Evolutionary conservation across 805 yeast genomes (phyloP), one percentile per base, ranked within the genome.

Genomic region (Clavispora vitiphila): DNA sequence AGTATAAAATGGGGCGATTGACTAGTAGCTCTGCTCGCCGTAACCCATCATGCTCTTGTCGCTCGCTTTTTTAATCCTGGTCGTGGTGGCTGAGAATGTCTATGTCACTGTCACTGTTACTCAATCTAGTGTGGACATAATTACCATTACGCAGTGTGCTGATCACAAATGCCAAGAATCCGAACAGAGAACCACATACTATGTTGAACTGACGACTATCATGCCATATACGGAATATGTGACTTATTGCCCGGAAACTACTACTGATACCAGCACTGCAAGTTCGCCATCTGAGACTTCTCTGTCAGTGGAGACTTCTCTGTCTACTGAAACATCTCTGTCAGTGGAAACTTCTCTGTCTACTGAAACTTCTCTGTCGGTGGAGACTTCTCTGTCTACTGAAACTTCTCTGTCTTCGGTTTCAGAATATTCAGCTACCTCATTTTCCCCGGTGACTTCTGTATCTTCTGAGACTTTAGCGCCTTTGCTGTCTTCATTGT

Each of bases 201-300:
- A 29, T 29, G 16, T 16, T 15, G 32, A 29, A 16, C n/a, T 15
- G 32, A 29, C 32, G 5, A 29, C 32, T 7, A 6, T 29, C 12
- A 29, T 29, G 32, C 32, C 35, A n/a, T 32, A 34, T 12, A 34
- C 41, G 4, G 19, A 11, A 9, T 38, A 31, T 22, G 41, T 38
- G 14, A 38, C 41, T 3, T 38, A 38, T 21, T 38, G 41, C 26
- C 41, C 41, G 1, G 37, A 18, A 32, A 45, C 42, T n/a, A 26
- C 34, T 15, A 45, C 46, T 15, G 19, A 20, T 23, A 18, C 41
- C 1, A 21, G 22, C 8, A 39, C 21, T 23, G 30, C 30, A 11
- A n/a, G 16, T 12, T 19, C 24, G 26, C 4, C 10, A 6, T 24
- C 26, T 24, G 10, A 8, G n/a, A 11, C n/a, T n/a, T 12, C 19